These are phyloP conservation scores for Nothopassalora personata DNA, from an alignment of 2,329 filamentous ascomycete genomes.

Conservation along the genomic window DNA sequence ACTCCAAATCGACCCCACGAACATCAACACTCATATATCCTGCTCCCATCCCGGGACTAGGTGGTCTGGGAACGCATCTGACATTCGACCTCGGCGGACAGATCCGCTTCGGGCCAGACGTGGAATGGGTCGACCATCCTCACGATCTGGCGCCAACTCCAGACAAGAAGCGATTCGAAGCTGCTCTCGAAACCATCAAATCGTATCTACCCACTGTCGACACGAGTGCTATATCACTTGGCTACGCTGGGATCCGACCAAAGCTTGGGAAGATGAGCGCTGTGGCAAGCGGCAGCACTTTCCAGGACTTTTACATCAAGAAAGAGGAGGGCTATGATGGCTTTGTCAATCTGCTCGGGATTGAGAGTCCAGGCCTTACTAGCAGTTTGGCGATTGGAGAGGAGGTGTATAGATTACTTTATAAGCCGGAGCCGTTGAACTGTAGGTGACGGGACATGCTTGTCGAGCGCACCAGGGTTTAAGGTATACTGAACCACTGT, in stretches of 20 bases:
- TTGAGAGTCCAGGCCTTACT: constrained; percentile 89
- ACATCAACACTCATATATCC: constrained; percentile 80
- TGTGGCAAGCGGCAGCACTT: constrained; percentile 57
- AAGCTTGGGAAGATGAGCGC: constrained; percentile 67
- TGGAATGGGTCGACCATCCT: constrained; percentile 79
- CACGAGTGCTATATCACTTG: constrained; percentile 59
- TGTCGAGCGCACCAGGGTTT: not conserved
- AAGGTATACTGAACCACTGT: too few relatives aligned
- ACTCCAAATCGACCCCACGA: constrained; percentile 59
- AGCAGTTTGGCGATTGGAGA: constrained; percentile 81
- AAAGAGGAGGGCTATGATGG: constrained; percentile 72
- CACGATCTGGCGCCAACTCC: constrained; percentile 58
- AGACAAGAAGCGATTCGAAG: constrained; percentile 56
- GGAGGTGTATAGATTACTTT: constrained; percentile 58
- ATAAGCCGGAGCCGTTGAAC: constrained; percentile 25
- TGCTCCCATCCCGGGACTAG: constrained; percentile 72
- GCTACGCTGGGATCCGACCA: constrained; percentile 88
- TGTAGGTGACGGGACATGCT: not conserved
- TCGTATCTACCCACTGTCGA: constrained; percentile 74
- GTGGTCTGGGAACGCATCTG: constrained; percentile 84
- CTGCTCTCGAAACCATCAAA: constrained; percentile 69
- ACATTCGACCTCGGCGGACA: constrained; percentile 82
- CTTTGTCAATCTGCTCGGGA: constrained; percentile 86
- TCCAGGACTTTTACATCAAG: constrained; percentile 77
- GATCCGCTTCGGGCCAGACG: constrained; percentile 87